Base-by-base conservation (phyloP, 2,329 filamentous ascomycete genomes). In the Neophaeococcomyces aloes region DNA sequence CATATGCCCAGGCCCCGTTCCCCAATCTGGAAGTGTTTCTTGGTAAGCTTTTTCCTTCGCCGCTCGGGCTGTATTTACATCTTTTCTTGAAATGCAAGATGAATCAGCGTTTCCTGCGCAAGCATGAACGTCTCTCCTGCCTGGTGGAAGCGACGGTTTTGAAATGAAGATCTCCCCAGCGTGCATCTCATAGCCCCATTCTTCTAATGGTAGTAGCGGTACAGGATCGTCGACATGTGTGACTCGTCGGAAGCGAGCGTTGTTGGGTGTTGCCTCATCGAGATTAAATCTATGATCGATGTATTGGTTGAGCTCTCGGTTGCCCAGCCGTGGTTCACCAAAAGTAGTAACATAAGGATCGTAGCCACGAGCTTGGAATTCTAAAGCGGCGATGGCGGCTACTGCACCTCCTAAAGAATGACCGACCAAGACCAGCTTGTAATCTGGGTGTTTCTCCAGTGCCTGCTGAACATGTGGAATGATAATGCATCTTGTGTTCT, bases 381-480 rank as follows among this genome's bases (percentile, higher is more conserved):
- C 91, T 23, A 95, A 70, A 1, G 76, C 85, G 1, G 88, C 91
- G 3, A 98, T 74, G 1, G 85, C 82, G 2, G 91, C 89, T 2
- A 98, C 85, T 0, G 91, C 88, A 13, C 91, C 91, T 15, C 91
- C 91, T 0, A 98, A 76, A 39, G 85, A 94, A 61, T 98, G 91
- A 0, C 91, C 91, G 6, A 94, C 78, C 2, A 98, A 70, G 18
- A 83, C 79, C 11, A 96, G 66, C 31, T 78, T 67, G 56, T 93
- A 89, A 18, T 75, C 66, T 0, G 84, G 84, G 57, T 89, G 75
- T 32, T 74, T 65, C 13, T 68, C 60, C 18, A 74, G 68, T 4
- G 85, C 67, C 4, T 67, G 63, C 42, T 76, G 67, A 3, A 98
- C 65, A 21, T 79, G 68, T 0, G 81, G 75, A 13, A 94, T 61